phyloP scores from a whole-genome alignment of 2,329 filamentous ascomycete genomes.

The Ceratocystis destructans region DNA sequence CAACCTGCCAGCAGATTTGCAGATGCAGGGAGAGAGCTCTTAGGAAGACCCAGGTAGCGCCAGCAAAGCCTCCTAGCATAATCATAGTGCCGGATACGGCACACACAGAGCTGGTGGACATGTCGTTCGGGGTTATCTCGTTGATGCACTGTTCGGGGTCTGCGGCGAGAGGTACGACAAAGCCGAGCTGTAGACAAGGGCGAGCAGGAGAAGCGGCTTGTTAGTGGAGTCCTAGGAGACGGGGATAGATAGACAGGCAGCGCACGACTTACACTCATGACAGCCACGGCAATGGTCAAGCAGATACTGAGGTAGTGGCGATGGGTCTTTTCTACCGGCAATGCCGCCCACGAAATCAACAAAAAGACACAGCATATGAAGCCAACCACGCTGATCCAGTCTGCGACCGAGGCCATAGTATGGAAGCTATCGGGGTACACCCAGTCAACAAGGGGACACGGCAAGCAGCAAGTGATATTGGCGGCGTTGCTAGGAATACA shows the following conservation, averaged over 20 bases:
- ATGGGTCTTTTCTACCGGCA: slow-evolving; percentile 79
- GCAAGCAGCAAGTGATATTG: slow-evolving; percentile 62
- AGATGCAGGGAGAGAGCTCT: slow-evolving; percentile 84
- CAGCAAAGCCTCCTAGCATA: slow-evolving; percentile 71
- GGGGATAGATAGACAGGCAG: neutral
- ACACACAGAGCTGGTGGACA: slow-evolving; percentile 68
- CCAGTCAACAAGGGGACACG: slow-evolving; percentile 79
- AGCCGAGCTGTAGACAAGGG: slow-evolving; percentile 50
- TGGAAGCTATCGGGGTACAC: slow-evolving; percentile 47
- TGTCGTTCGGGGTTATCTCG: slow-evolving; percentile 82
- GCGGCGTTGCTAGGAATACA: slow-evolving; percentile 32
- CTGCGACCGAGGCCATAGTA: slow-evolving; percentile 50
- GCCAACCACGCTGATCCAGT: slow-evolving; percentile 68
- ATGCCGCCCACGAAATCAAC: slow-evolving; percentile 60
- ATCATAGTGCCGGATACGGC: slow-evolving; percentile 79
- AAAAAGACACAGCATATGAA: slow-evolving; percentile 61
- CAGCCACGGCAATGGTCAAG: slow-evolving; percentile 57
- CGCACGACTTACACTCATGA: slow-evolving; percentile 59
- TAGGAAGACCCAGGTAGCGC: slow-evolving; percentile 81
- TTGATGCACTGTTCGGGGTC: slow-evolving; percentile 75
- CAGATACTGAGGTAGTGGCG: slow-evolving; percentile 89
- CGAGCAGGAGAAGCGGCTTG: neutral
- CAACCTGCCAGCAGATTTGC: slow-evolving; percentile 94
- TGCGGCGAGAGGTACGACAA: slow-evolving; percentile 72
- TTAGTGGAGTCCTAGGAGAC: slow-evolving; percentile 13